Percentiles rank a stretch among this genome's conserved stretches.
phyloP scores from a whole-genome alignment of 768 basidiomycete genomes.

The Kwoniella sp. region DNA sequence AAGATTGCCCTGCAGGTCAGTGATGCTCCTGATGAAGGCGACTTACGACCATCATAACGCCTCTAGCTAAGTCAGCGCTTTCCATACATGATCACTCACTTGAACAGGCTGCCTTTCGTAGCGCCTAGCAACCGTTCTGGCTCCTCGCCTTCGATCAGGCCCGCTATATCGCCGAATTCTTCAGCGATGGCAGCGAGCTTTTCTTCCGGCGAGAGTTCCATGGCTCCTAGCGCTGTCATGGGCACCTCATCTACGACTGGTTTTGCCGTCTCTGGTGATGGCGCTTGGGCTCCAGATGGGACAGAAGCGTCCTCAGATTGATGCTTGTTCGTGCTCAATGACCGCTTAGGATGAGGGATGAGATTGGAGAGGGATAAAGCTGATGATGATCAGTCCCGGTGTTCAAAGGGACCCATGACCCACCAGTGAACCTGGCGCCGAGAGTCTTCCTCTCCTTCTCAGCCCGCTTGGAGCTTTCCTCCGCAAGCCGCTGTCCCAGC shows the following conservation, averaged over 20 bases:
- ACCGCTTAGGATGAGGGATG: neutral
- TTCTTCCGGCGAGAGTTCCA: constrained; percentile 53
- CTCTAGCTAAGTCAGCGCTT: constrained; percentile 22
- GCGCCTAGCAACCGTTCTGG: constrained; percentile 57
- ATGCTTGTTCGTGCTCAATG: neutral
- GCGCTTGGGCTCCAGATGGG: neutral
- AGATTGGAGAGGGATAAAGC: constrained; percentile 12
- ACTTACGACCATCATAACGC: constrained; percentile 32
- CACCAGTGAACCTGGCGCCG: constrained; percentile 28
- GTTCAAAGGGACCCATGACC: neutral
- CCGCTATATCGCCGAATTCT: constrained; percentile 59
- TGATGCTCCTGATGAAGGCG: constrained; percentile 4
- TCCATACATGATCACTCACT: constrained; percentile 17
- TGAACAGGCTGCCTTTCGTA: constrained; percentile 55
- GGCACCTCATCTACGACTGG: neutral
- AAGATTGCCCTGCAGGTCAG: constrained; percentile 55
- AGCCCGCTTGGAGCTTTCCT: constrained; percentile 13
- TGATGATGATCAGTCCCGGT: neutral
- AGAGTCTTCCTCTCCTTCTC: constrained; percentile 13
- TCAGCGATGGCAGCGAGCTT: constrained; percentile 57
- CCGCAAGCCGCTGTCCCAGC: constrained; percentile 15
- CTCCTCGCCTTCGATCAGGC: constrained; percentile 44
- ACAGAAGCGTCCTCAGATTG: neutral
- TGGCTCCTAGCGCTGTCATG: constrained; percentile 1
- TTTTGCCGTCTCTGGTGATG: neutral